A percentile compares a stretch with the other conserved stretches of the same genome.
phyloP scores from a whole-genome alignment of 2,329 filamentous ascomycete species.

The Pseudopyrenochaeta lycopersici region DNA sequence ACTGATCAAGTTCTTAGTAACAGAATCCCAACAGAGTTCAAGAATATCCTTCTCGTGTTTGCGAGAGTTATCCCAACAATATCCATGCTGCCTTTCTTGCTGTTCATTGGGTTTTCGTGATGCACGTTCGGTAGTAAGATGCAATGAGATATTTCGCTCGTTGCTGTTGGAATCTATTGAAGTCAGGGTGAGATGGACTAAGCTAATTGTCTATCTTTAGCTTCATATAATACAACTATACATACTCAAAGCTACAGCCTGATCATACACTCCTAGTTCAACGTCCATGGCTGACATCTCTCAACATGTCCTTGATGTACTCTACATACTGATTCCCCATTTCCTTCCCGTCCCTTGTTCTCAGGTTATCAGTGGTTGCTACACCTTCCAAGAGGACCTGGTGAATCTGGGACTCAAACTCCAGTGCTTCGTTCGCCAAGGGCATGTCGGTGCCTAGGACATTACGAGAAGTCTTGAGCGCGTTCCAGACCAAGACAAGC shows the following conservation, averaged over 20 bases:
- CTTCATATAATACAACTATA: not conserved
- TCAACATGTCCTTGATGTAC: slow-evolving; percentile 5
- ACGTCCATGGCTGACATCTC: not conserved
- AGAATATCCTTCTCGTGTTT: too few species aligned
- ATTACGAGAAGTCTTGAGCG: slow-evolving; percentile 52
- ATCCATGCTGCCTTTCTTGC: too few species aligned
- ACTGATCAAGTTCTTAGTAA: slow-evolving; percentile 43
- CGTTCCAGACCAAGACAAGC: slow-evolving; percentile 53
- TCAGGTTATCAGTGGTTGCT: slow-evolving; percentile 11
- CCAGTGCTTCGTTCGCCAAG: slow-evolving; percentile 28
- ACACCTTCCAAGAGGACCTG: slow-evolving; percentile 12
- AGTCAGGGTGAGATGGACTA: too few species aligned
- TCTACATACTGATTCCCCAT: slow-evolving; percentile 1
- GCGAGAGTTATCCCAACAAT: not conserved
- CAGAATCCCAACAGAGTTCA: too few species aligned
- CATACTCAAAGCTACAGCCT: not conserved
- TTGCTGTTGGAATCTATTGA: too few species aligned
- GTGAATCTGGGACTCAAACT: slow-evolving; percentile 18
- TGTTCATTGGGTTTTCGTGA: too few species aligned
- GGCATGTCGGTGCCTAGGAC: slow-evolving; percentile 51
- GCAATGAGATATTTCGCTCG: too few species aligned
- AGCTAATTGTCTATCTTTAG: too few species aligned
- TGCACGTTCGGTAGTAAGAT: too few species aligned
- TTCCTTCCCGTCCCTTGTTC: not conserved
- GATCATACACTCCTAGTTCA: not conserved